Conservation (phyloP, 768 basidiomycete species). For the Russula sp. region DNA sequence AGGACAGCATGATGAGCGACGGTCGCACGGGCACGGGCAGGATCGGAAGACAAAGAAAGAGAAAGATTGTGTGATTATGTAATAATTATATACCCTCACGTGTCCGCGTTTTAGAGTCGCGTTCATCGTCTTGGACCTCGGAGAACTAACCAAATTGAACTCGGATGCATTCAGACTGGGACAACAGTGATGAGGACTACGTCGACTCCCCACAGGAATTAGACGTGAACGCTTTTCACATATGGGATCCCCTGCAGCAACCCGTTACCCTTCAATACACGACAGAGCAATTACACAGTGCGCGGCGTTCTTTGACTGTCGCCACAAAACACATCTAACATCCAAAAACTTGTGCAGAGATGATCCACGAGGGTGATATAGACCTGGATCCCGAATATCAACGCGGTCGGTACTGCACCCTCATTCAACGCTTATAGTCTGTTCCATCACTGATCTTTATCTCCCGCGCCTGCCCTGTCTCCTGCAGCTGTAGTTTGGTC, state of each 20-base stretch:
- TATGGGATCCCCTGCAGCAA: constrained; percentile 29
- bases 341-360: constrained; percentile 37
- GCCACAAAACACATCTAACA: neutral
- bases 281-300: constrained; percentile 32
- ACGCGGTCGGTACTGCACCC: constrained; percentile 48
- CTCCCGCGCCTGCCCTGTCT: neutral
- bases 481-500: constrained; percentile 73
- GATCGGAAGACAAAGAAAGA: neutral
- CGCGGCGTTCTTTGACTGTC: neutral
- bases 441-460: neutral
- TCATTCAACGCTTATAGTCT: neutral
- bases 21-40: constrained; percentile 16
- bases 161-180: constrained; percentile 13
- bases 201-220: constrained; percentile 21
- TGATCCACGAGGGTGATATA: constrained; percentile 66
- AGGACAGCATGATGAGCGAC: constrained; percentile 19
- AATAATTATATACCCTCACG: constrained; percentile 8
- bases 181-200: constrained; percentile 13
- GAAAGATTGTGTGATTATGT: constrained; percentile 28
- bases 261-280: constrained; percentile 32
- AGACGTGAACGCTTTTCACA: constrained; percentile 28
- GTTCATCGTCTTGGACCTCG: neutral
- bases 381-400: constrained; percentile 73
- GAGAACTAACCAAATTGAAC: too few species aligned
- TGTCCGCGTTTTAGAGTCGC: neutral